Conservation (phyloP, 2,329 filamentous ascomycete species). For the Lasiodiplodia citricola region DNA sequence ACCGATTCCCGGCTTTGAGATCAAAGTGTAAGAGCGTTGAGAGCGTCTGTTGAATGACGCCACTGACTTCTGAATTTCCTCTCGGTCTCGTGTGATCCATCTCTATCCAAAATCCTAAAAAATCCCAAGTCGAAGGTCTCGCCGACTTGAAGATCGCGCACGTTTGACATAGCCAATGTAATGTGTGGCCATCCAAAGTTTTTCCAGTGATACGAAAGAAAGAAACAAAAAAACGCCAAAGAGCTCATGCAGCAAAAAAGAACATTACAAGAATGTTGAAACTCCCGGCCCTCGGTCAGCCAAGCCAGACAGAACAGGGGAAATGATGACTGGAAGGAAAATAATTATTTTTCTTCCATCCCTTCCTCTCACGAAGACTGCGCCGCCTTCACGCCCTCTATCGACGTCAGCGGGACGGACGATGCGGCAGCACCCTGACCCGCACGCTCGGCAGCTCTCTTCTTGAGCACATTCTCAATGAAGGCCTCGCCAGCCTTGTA, state of each 20-base stretch:
- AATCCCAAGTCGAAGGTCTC: background rate
- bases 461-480: conserved; percentile 96
- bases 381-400: conserved; percentile 3
- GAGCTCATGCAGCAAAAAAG: background rate
- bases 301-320: background rate
- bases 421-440: background rate
- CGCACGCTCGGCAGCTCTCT: conserved; percentile 60
- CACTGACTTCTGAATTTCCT: background rate
- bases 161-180: background rate
- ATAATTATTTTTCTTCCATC: background rate
- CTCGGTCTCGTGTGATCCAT: background rate
- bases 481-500: conserved; percentile 99
- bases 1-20: background rate
- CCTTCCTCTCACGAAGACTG: background rate
- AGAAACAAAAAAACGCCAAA: background rate
- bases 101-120: background rate
- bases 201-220: background rate
- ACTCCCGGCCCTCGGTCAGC: background rate
- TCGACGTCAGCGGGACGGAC: background rate
- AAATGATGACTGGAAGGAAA: background rate
- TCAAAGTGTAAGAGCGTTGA: background rate
- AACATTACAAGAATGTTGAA: background rate
- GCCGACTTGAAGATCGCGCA: background rate
- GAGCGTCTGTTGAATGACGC: background rate
- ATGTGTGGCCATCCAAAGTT: background rate